A percentile compares a stretch with the other conserved stretches of the same genome.
Evolutionary conservation across 257 asterid genomes (phyloP).

Genomic region (Cinchona pubescens): DNA sequence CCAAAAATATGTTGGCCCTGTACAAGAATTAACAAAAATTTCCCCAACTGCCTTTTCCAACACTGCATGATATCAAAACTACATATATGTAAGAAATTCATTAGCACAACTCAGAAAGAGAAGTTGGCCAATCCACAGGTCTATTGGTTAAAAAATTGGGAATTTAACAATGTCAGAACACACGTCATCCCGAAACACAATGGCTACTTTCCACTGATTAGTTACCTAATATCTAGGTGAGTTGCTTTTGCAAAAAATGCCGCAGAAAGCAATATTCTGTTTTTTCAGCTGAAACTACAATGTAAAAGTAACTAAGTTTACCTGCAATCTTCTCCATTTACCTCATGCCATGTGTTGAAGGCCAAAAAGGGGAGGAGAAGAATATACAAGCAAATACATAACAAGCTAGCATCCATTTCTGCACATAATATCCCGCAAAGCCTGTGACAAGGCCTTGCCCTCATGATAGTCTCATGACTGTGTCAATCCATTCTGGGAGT

Average conservation of each 20-base stretch:
- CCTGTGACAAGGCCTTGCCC: constrained; percentile 77
- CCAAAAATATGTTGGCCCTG: constrained; percentile 28
- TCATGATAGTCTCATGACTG: constrained; percentile 92
- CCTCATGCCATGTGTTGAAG: too few species aligned
- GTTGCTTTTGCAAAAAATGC: too few species aligned
- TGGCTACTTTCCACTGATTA: too few species aligned
- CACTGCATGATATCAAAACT: not conserved
- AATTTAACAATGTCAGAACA: too few species aligned
- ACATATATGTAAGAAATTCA: too few species aligned
- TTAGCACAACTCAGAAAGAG: not conserved
- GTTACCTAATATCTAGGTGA: too few species aligned
- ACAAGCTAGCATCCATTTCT: constrained; percentile 67
- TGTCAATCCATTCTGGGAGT: constrained; percentile 91
- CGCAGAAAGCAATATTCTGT: not conserved
- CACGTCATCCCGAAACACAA: too few species aligned
- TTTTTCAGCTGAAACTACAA: not conserved
- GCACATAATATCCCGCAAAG: constrained; percentile 63
- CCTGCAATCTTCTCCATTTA: constrained; percentile 50
- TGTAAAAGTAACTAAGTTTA: constrained; percentile 17
- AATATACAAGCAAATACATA: too few species aligned
- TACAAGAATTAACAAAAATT: constrained; percentile 23
- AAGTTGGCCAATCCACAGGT: not conserved
- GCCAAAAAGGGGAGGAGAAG: too few species aligned
- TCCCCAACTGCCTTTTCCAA: constrained; percentile 7
- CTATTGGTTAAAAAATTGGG: not conserved